Conservation (phyloP, 1,284 basidiomycete genomes). For the Melampsora occidentalis region DNA sequence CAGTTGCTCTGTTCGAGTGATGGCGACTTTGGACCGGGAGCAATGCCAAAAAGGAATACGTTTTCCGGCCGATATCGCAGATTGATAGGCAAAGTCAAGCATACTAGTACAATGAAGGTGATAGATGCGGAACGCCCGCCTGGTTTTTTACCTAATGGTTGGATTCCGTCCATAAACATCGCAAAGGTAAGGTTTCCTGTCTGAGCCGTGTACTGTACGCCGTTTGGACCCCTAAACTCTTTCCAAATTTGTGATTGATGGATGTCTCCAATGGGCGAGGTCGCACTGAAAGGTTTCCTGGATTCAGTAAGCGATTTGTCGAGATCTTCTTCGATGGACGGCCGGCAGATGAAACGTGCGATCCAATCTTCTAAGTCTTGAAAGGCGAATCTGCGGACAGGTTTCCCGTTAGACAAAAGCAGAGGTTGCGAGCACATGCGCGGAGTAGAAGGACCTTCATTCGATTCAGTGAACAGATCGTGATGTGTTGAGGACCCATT, state of each 20-base stretch:
- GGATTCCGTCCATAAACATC: background rate
- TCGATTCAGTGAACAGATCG: background rate
- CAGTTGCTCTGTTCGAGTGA: conserved; percentile 46
- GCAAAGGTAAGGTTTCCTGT: background rate
- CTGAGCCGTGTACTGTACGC: background rate
- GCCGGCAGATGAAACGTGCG: background rate
- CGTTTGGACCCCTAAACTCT: background rate
- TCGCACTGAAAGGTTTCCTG: background rate
- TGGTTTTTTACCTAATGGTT: background rate
- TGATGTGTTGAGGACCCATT: background rate
- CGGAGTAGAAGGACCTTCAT: background rate
- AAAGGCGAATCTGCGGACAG: background rate
- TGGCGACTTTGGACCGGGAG: conserved; percentile 56
- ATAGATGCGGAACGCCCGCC: background rate
- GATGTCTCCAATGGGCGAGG: background rate
- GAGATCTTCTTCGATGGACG: background rate
- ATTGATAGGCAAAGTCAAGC: conserved; percentile 40
- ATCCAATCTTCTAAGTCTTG: conserved; percentile 6
- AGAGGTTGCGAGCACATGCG: background rate
- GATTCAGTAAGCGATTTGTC: background rate
- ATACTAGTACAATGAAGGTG: conserved; percentile 4
- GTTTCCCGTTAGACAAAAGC: background rate
- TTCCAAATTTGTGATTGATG: conserved; percentile 1
- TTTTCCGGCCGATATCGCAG: conserved; percentile 45
- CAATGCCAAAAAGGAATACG: conserved; percentile 49